Evolutionary conservation across 2,329 filamentous ascomycete species (phyloP), one percentile per base, ranked within the genome.

Genomic region (Ophiocordyceps camponoti-rufipedis): DNA sequence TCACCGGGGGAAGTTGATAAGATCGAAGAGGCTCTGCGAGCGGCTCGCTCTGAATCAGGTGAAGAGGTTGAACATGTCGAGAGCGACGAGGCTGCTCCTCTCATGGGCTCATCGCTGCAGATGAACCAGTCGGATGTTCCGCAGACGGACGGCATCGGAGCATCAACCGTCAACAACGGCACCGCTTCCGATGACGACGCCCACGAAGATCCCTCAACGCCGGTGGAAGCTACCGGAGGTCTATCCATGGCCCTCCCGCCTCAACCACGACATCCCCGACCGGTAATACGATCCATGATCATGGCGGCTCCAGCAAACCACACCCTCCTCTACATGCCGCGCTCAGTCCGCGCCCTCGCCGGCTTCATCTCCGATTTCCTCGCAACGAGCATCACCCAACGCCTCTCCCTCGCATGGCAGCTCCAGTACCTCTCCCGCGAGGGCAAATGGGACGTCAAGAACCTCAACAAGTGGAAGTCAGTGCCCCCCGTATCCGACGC

Each of bases 401-500:
- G 87, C 9, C 72, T 95, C 13, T 84, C 79, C 1, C 75, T 89
- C 28, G 85, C 82, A 41, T 96, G 89, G 88, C 89, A 96, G 62
- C 69, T 96, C 14, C 83, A 89, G 54, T 82, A 91, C 55, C 75
- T 96, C 23, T 85, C 83, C 2, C 85, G 82, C 2, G 84, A 87
- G 52, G 88, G 88, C 3, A 96, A 96, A 64, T 96, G 89, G 89
- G 89, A 95, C 56, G 86, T 96, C 52, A 96, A 96, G 65, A 96
- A 96, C 56, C 70, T 95, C 11, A 78, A 75, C 48, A 96, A 96
- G 58, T 96, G 89, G 89, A 75, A 85, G 59, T 78, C 77, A 16
- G 82, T 93, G 1, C 63, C 68, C 1, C 83, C 87, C 0, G 84
- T 94, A 1, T 93, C 85, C 0, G 71, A 74, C 1, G 78, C 81